phyloP scores from a whole-genome alignment of 2,329 filamentous ascomycete species.

The Malbranchea zuffiana region DNA sequence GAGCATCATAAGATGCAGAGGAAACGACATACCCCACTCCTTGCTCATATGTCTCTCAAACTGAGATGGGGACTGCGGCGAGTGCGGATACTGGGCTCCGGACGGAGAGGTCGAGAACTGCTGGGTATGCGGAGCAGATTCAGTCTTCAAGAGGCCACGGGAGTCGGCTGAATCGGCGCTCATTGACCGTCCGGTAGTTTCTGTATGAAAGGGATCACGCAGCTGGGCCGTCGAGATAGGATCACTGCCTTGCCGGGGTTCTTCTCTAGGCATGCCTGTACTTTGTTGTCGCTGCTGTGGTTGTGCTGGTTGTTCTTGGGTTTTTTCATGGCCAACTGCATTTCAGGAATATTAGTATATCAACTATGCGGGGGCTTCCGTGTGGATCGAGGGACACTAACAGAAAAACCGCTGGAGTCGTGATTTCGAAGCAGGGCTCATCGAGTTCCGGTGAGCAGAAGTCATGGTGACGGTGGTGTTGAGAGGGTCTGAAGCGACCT shows the following conservation, averaged over 20 bases:
- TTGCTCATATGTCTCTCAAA: constrained; percentile 28
- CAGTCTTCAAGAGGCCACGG: not conserved
- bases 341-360: too few species aligned
- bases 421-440: too few species aligned
- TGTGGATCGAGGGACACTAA: too few species aligned
- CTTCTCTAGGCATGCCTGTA: constrained; percentile 3
- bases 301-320: too few species aligned
- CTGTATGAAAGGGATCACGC: constrained; percentile 9
- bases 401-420: too few species aligned
- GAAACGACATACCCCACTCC: constrained; percentile 22
- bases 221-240: constrained; percentile 1
- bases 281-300: constrained; percentile 3
- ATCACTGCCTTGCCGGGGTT: too few species aligned
- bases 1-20: not conserved
- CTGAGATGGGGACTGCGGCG: not conserved
- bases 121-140: constrained; percentile 1
- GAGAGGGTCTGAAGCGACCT: too few species aligned
- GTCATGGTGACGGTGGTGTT: too few species aligned
- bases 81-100: too few species aligned
- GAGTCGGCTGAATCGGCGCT: constrained; percentile 10
- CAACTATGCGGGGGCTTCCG: too few species aligned
- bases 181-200: constrained; percentile 8
- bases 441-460: too few species aligned
- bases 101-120: not conserved
- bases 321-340: too few species aligned